Evolutionary conservation across 2,329 filamentous ascomycete species (phyloP).

Genomic region (Diaporthe sp.): DNA sequence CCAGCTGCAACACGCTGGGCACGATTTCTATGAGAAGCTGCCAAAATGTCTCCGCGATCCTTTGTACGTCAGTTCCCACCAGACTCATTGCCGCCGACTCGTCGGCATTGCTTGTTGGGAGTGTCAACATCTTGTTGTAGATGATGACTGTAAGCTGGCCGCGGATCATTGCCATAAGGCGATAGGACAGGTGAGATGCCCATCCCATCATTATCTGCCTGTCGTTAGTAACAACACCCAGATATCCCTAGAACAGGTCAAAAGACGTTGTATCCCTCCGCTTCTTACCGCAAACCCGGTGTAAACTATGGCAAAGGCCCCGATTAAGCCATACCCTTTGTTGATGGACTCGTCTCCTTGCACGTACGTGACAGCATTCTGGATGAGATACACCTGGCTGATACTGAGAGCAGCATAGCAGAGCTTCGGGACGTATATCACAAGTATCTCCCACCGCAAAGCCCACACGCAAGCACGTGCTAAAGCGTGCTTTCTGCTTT

Average conservation of each 20-base stretch:
- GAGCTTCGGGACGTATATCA: constrained; percentile 24
- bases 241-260: background rate
- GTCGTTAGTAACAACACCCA: constrained; percentile 40
- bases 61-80: constrained; percentile 48
- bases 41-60: constrained; percentile 44
- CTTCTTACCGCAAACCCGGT: constrained; percentile 40
- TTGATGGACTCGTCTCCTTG: constrained; percentile 14
- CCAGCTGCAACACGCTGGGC: constrained; percentile 46
- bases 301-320: constrained; percentile 42
- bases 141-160: constrained; percentile 47
- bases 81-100: constrained; percentile 46
- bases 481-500: constrained; percentile 21
- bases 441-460: constrained; percentile 10
- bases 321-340: constrained; percentile 35
- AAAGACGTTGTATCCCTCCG: background rate
- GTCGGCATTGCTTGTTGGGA: constrained; percentile 41
- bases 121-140: constrained; percentile 45
- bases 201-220: constrained; percentile 30
- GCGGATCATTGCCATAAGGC: constrained; percentile 46
- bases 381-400: constrained; percentile 27
- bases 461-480: constrained; percentile 19
- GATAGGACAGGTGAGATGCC: constrained; percentile 41
- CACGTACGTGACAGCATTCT: constrained; percentile 18
- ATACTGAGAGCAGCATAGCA: constrained; percentile 18
- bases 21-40: constrained; percentile 44